These are phyloP conservation scores for Trametes hirsuta DNA, from an alignment of 1,284 basidiomycete genomes.

Conservation along the genomic window DNA sequence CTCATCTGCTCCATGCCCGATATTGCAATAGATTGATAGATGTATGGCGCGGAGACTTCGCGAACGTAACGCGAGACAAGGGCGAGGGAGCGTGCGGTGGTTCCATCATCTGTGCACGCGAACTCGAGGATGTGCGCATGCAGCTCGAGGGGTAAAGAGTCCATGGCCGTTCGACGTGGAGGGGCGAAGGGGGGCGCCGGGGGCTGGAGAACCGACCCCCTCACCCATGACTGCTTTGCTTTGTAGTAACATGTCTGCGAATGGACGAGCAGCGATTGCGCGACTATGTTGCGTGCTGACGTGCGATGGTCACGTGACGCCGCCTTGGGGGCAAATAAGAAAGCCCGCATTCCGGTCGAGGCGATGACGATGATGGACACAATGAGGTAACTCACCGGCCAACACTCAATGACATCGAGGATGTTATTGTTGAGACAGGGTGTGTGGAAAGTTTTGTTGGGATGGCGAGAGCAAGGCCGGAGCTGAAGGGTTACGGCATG, in stretches of 20 bases:
- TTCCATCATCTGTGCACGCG: constrained; percentile 36
- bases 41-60: constrained; percentile 30
- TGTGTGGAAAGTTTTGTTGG: no score
- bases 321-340: constrained; percentile 14
- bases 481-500: not conserved
- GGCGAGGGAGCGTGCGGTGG: constrained; percentile 32
- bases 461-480: not conserved
- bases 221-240: constrained; percentile 8
- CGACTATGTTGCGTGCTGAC: constrained; percentile 26
- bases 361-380: constrained; percentile 16
- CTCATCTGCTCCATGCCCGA: constrained; percentile 27
- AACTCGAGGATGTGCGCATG: constrained; percentile 34
- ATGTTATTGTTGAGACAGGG: constrained; percentile 1
- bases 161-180: constrained; percentile 16
- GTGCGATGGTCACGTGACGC: constrained; percentile 24
- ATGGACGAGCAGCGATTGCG: constrained; percentile 25
- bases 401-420: not conserved
- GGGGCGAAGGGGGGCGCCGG: not conserved
- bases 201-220: not conserved
- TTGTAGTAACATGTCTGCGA: constrained; percentile 13
- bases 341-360: constrained; percentile 12
- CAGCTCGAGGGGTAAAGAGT: constrained; percentile 33
- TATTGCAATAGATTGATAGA: constrained; percentile 33
- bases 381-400: constrained; percentile 9
- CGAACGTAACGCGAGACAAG: constrained; percentile 35